Evolutionary conservation across 768 basidiomycete species (phyloP).

Genomic region (Leccinum rimulosum): DNA sequence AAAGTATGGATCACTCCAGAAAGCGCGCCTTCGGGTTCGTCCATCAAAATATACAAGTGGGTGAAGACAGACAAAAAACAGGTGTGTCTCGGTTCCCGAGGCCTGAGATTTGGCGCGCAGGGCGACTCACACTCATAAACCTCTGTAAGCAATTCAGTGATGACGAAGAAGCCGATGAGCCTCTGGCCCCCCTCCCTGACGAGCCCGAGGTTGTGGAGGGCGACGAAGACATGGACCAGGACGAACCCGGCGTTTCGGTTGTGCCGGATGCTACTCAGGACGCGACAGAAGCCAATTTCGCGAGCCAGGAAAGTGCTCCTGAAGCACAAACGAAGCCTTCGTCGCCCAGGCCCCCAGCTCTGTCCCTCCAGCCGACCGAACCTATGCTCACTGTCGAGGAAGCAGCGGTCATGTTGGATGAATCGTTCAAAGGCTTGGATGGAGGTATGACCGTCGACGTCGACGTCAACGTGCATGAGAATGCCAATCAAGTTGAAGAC

Average conservation of each 20-base stretch:
- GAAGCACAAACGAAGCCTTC: slow-evolving; percentile 60
- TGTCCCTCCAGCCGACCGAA: slow-evolving; percentile 48
- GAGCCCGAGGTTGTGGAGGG: slow-evolving; percentile 74
- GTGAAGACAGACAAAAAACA: slow-evolving; percentile 76
- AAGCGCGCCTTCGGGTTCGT: slow-evolving; percentile 50
- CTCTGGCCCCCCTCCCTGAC: slow-evolving; percentile 74
- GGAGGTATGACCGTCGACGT: slow-evolving; percentile 42
- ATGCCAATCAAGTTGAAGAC: slow-evolving; percentile 20
- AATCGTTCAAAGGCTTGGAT: slow-evolving; percentile 56
- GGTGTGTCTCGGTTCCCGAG: slow-evolving; percentile 44
- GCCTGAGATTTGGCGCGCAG: not conserved
- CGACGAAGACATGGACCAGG: slow-evolving; percentile 74
- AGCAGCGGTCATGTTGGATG: slow-evolving; percentile 46
- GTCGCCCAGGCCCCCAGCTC: slow-evolving; percentile 65
- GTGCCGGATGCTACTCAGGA: slow-evolving; percentile 41
- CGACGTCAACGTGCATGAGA: slow-evolving; percentile 36
- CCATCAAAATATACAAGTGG: slow-evolving; percentile 73
- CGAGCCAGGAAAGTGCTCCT: slow-evolving; percentile 39
- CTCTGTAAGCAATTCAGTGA: slow-evolving; percentile 77
- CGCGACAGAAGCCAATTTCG: slow-evolving; percentile 35
- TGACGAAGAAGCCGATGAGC: slow-evolving; percentile 78
- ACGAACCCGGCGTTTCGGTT: slow-evolving; percentile 47
- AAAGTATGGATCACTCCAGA: slow-evolving; percentile 68
- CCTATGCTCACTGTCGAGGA: slow-evolving; percentile 40
- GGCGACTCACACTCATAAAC: slow-evolving; percentile 4